phyloP scores from a whole-genome alignment of 2,329 filamentous ascomycete genomes.

The Lecanosticta acicola region DNA sequence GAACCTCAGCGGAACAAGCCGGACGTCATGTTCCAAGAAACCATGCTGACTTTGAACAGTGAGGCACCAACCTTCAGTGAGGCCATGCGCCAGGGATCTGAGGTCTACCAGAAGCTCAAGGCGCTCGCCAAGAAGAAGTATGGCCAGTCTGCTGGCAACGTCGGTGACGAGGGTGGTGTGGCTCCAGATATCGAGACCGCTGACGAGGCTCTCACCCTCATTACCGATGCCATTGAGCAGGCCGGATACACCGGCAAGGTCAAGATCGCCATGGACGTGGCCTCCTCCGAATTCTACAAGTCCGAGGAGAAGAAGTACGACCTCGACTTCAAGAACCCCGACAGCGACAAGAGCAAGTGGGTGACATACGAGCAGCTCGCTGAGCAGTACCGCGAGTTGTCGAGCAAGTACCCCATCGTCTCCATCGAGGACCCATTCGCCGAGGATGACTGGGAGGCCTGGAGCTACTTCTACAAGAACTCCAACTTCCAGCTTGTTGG shows the following conservation, averaged over 20 bases:
- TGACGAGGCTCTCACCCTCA: slow-evolving; percentile 94
- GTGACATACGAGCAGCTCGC: slow-evolving; percentile 97
- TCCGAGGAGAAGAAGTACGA: slow-evolving; percentile 96
- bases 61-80: slow-evolving; percentile 82
- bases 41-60: slow-evolving; percentile 12
- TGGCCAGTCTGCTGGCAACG: slow-evolving; percentile 96
- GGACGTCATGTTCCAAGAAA: no score
- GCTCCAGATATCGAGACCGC: slow-evolving; percentile 97
- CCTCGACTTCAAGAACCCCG: slow-evolving; percentile 99
- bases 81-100: slow-evolving; percentile 90
- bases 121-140: slow-evolving; percentile 97
- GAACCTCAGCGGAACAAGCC: no score
- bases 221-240: slow-evolving; percentile 87
- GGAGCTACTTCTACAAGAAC: slow-evolving; percentile 99
- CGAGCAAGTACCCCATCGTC: slow-evolving; percentile 96
- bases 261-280: slow-evolving; percentile 98
- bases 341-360: slow-evolving; percentile 94
- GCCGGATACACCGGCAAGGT: slow-evolving; percentile 94
- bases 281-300: slow-evolving; percentile 99
- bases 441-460: slow-evolving; percentile 99
- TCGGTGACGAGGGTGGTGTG: slow-evolving; percentile 99
- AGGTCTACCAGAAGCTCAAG: slow-evolving; percentile 99
- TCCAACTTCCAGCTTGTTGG: slow-evolving; percentile 97
- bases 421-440: slow-evolving; percentile 98
- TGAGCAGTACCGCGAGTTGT: slow-evolving; percentile 73